Evolutionary conservation across 2,329 filamentous ascomycete genomes (phyloP).

Genomic region (Nothomitra cinnamomea): DNA sequence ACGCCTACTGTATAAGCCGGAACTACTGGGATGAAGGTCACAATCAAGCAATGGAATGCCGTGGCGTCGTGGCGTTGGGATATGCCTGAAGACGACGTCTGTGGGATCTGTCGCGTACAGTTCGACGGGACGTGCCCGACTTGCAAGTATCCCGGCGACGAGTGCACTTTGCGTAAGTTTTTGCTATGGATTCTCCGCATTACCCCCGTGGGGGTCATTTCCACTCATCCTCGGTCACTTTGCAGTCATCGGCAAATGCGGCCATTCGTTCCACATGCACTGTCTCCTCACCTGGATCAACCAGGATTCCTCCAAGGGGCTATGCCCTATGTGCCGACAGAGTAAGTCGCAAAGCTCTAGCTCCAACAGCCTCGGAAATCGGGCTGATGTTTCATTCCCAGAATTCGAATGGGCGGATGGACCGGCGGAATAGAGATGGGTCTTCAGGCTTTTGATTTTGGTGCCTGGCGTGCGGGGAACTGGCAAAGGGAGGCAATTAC

Average conservation of each 20-base stretch:
- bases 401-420: conserved; percentile 33
- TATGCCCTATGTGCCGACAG: conserved; percentile 96
- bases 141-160: conserved; percentile 94
- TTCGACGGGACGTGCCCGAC: conserved; percentile 96
- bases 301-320: conserved; percentile 79
- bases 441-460: not conserved
- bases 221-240: not conserved
- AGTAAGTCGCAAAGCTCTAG: conserved; percentile 35
- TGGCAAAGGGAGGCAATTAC: too few relatives aligned
- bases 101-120: conserved; percentile 93
- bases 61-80: conserved; percentile 98
- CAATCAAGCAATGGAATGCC: conserved; percentile 80
- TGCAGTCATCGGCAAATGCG: conserved; percentile 85
- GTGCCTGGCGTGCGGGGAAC: not conserved
- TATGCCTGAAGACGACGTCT: conserved; percentile 92
- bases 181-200: conserved; percentile 7
- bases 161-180: conserved; percentile 62
- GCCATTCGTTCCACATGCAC: conserved; percentile 97
- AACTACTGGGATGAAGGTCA: conserved; percentile 64
- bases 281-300: conserved; percentile 94
- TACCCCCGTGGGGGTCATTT: not conserved
- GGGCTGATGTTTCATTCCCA: conserved; percentile 13
- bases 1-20: too few relatives aligned
- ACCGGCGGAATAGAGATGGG: conserved; percentile 3
- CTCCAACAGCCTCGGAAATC: too few relatives aligned